These are phyloP conservation scores for Diophrys appendiculata DNA, from an alignment of 73 alveolate genomes.

Conservation along the genomic window DNA sequence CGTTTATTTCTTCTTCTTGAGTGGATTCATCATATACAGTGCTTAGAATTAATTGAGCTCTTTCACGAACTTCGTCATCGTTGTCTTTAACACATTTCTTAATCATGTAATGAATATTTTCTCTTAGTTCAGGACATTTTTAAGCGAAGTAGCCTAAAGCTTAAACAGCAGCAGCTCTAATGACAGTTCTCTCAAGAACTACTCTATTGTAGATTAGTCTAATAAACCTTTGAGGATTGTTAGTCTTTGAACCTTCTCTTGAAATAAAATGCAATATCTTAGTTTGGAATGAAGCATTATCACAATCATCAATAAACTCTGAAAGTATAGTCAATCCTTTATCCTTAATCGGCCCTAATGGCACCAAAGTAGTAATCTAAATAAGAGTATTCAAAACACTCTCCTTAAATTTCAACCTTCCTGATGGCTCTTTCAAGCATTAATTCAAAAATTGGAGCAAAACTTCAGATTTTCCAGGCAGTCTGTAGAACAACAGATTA, in stretches of 20 bases:
- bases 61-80: conserved; percentile 94
- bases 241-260: conserved; percentile 83
- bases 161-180: conserved; percentile 94
- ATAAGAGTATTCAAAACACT: conserved; percentile 78
- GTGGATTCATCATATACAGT: conserved; percentile 35
- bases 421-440: conserved; percentile 84
- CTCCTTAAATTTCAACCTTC: conserved; percentile 74
- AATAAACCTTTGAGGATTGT: conserved; percentile 83
- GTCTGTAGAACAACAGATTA: conserved; percentile 64
- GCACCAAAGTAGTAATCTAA: conserved; percentile 63
- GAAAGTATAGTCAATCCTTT: conserved; percentile 83
- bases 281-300: conserved; percentile 83
- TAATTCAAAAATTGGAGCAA: conserved; percentile 83
- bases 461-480: conserved; percentile 85
- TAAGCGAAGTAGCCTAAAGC: conserved; percentile 90
- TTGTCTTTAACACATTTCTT: conserved; percentile 80
- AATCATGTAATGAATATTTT: conserved; percentile 59
- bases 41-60: conserved; percentile 77
- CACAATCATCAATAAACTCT: conserved; percentile 96
- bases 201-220: conserved; percentile 94
- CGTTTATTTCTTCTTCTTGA: conserved; percentile 48
- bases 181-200: conserved; percentile 88
- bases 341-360: conserved; percentile 62
- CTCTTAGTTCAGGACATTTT: conserved; percentile 69
- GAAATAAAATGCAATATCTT: conserved; percentile 88